Conservation (phyloP, 805 yeast species). For the Limtongia smithiae region DNA sequence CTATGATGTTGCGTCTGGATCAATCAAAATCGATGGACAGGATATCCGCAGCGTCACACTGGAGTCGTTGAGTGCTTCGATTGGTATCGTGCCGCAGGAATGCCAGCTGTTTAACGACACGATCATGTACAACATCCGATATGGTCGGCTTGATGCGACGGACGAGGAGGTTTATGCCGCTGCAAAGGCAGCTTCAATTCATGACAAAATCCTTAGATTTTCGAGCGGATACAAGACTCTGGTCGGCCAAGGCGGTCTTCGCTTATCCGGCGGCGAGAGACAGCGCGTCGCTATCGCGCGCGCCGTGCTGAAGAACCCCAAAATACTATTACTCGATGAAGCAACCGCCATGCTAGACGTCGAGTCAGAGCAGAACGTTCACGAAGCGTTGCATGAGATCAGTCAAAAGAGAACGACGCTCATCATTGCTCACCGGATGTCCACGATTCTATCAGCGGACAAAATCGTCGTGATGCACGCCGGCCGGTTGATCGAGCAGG, state of each 20-base stretch:
- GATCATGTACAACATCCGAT: conserved; percentile 72
- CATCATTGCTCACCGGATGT: conserved; percentile 51
- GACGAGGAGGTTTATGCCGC: conserved; percentile 56
- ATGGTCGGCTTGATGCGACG: conserved; percentile 61
- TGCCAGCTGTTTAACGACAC: conserved; percentile 85
- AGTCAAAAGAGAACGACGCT: conserved; percentile 43
- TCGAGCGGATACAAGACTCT: conserved; percentile 56
- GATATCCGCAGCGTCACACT: conserved; percentile 63
- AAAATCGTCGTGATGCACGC: conserved; percentile 47
- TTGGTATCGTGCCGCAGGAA: conserved; percentile 91
- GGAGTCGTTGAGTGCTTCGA: conserved; percentile 61
- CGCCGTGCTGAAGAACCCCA: conserved; percentile 52
- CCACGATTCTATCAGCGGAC: conserved; percentile 49
- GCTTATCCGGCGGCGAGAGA: conserved; percentile 62
- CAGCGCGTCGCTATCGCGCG: conserved; percentile 61
- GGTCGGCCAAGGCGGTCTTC: conserved; percentile 55
- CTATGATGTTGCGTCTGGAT: conserved; percentile 72
- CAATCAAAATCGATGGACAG: conserved; percentile 59
- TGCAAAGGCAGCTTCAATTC: conserved; percentile 59
- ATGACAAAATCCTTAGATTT: conserved; percentile 37
- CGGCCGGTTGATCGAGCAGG: conserved; percentile 45
- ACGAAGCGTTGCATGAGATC: conserved; percentile 43
- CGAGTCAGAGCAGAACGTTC: conserved; percentile 56
- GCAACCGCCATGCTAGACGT: conserved; percentile 65
- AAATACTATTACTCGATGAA: conserved; percentile 54